phyloP scores from a whole-genome alignment of 768 basidiomycete species.

The Daedaleopsis nitida region DNA sequence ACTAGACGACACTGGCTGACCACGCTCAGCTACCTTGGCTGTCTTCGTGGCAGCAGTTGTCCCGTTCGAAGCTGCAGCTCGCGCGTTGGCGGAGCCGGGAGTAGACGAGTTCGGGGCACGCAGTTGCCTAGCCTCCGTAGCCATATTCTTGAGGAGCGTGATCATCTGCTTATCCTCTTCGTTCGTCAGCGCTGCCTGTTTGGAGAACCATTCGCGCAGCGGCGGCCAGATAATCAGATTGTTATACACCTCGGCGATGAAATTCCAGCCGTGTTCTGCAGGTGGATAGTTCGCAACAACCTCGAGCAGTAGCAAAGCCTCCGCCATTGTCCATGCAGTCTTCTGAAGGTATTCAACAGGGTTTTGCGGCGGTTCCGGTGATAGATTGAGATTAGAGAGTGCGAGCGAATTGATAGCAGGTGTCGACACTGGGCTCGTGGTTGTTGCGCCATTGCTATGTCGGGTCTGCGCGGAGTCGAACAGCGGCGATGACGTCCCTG shows the following conservation, averaged over 20 bases:
- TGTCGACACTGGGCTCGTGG: neutral
- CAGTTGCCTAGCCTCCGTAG: constrained; percentile 7
- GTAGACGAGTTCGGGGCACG: neutral
- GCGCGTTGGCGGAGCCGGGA: neutral
- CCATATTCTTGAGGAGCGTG: constrained; percentile 7
- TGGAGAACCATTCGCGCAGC: constrained; percentile 19
- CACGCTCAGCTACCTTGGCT: constrained; percentile 7
- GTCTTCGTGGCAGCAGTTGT: neutral
- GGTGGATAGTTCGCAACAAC: constrained; percentile 19
- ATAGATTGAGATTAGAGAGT: constrained; percentile 1
- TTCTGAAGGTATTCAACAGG: constrained; percentile 10
- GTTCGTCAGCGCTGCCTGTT: constrained; percentile 12
- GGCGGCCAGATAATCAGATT: constrained; percentile 21
- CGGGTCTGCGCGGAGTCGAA: no score
- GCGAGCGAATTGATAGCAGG: neutral
- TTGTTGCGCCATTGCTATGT: no score
- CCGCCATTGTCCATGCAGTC: constrained; percentile 18
- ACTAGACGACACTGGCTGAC: constrained; percentile 15
- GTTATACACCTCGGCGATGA: constrained; percentile 23
- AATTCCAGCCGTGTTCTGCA: constrained; percentile 15
- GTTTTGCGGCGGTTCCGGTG: constrained; percentile 14
- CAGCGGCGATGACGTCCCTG: no score
- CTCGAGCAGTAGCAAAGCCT: constrained; percentile 19
- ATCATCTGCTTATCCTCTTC: constrained; percentile 18
- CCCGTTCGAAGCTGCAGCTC: neutral